Conservation (phyloP, 345 rosid species). For the Triadica sebifera region DNA sequence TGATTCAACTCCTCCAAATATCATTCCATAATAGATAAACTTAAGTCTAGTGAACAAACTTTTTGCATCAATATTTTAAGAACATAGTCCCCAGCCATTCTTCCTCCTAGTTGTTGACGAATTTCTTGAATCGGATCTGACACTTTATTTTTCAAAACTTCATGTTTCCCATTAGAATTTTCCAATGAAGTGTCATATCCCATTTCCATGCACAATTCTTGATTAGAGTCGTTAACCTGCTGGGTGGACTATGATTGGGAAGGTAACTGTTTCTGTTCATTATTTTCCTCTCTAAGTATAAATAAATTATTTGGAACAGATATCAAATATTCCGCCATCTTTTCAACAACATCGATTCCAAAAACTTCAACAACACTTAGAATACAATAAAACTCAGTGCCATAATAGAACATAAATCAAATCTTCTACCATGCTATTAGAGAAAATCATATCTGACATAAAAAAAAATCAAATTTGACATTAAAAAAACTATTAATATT, state of each 20-base stretch:
- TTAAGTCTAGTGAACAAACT: slow-evolving; percentile 76
- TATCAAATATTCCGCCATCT: slow-evolving; percentile 91
- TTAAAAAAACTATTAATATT: no score
- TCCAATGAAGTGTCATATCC: slow-evolving; percentile 40
- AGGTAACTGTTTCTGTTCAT: slow-evolving; percentile 38
- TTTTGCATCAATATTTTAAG: slow-evolving; percentile 92
- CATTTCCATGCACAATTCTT: slow-evolving; percentile 26
- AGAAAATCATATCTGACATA: no score
- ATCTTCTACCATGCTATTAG: no score
- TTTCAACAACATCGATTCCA: slow-evolving; percentile 94
- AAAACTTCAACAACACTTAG: slow-evolving; percentile 75
- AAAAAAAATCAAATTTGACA: no score
- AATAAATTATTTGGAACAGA: slow-evolving; percentile 51
- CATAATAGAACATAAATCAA: no score
- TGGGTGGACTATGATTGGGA: slow-evolving; percentile 34
- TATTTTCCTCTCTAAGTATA: slow-evolving; percentile 38
- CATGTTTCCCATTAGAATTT: slow-evolving; percentile 35
- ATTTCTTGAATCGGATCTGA: slow-evolving; percentile 60
- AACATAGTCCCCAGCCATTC: slow-evolving; percentile 94
- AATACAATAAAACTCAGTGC: slow-evolving; percentile 94
- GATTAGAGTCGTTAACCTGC: slow-evolving; percentile 36
- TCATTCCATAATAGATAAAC: slow-evolving; percentile 75
- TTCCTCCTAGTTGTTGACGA: slow-evolving; percentile 71
- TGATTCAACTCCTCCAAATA: slow-evolving; percentile 81
- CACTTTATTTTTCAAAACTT: slow-evolving; percentile 32